Base-by-base conservation (phyloP, 805 yeast genomes). In the Kazachstania martiniae region DNA sequence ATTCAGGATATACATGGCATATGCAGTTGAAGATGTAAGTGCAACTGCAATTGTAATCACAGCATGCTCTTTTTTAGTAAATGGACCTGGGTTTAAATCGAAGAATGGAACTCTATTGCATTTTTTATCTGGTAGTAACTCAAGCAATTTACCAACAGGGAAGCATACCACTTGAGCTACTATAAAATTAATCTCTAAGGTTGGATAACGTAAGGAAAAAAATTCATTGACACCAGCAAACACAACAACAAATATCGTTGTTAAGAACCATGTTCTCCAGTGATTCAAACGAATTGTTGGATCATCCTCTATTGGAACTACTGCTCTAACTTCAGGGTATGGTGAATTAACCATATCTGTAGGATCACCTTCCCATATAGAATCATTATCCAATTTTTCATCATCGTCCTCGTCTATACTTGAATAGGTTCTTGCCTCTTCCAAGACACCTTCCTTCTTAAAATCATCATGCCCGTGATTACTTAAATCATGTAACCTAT, bases 141-240 rank as follows among this genome's bases (percentile, higher is more conserved):
- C 65, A 59, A 71, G 57, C 4, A 53, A 41, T 33, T 51, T 53
- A 45, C 79, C 79, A 21, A 68, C 43, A 1, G 77, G 77, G 55
- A 61, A 71, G 21, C 74, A 68, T 44, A 71, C 58, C 29, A 72
- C 63, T 29, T 73, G 70, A 16, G 73, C 67, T 34, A 72, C 77
- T 28, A 65, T 54, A 28, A 70, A 63, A 28, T 72, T 63, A 37
- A 73, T 61, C 18, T 62, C 47, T 40, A 73, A 56, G 4, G 66
- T 48, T 15, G 79, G 79, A 34, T 65, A 56, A 45, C 74, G 70
- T 37, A 72, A 49, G 5, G 73, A 62, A 43, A 73, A 73, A 43
- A 72, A 68, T 38, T 70, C 63, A 50, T 73, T 73, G 43, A 72
- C 65, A 40, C 65, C 77, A 35, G 74, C 68, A 39, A 77, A 76